A percentile compares a stretch with the other conserved stretches of the same genome.
Evolutionary conservation across 1,284 basidiomycete genomes (phyloP).

Genomic region (Ceratobasidium sp.): DNA sequence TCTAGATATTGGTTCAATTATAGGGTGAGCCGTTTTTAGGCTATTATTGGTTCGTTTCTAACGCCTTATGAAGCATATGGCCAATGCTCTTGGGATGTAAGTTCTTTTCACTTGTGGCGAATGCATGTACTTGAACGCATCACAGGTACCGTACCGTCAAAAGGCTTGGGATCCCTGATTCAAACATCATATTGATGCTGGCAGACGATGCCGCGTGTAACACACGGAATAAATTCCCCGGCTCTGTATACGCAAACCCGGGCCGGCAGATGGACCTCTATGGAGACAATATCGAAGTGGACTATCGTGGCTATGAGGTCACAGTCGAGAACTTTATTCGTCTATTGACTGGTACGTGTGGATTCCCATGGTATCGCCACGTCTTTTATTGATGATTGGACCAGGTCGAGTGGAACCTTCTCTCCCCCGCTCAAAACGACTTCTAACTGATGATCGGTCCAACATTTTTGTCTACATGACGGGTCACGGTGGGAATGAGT

Average conservation of each 20-base stretch:
- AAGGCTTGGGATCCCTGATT: constrained; percentile 95
- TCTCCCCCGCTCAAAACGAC: constrained; percentile 87
- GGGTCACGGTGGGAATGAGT: constrained; percentile 96
- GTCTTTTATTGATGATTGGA: background rate
- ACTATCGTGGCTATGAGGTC: constrained; percentile 97
- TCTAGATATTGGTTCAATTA: constrained; percentile 99
- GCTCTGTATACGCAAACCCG: constrained; percentile 84
- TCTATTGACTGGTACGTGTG: constrained; percentile 75
- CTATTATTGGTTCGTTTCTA: constrained; percentile 7
- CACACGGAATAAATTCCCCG: constrained; percentile 88
- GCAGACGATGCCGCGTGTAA: constrained; percentile 97
- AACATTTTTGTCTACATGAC: constrained; percentile 99
- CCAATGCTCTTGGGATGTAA: constrained; percentile 95
- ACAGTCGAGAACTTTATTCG: constrained; percentile 95
- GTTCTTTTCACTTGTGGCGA: constrained; percentile 43
- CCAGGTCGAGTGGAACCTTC: constrained; percentile 73
- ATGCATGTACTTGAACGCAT: background rate
- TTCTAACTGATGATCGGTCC: constrained; percentile 87
- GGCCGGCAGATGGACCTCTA: constrained; percentile 86
- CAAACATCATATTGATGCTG: constrained; percentile 98
- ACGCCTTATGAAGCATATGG: constrained; percentile 76
- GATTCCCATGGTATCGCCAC: background rate
- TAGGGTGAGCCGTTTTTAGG: constrained; percentile 64
- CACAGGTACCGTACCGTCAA: constrained; percentile 95
- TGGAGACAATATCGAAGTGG: constrained; percentile 95